Percentiles rank a stretch among this genome's conserved stretches.
phyloP scores from a whole-genome alignment of 2,329 filamentous ascomycete genomes.

The Torrubiella hemipterigena region DNA sequence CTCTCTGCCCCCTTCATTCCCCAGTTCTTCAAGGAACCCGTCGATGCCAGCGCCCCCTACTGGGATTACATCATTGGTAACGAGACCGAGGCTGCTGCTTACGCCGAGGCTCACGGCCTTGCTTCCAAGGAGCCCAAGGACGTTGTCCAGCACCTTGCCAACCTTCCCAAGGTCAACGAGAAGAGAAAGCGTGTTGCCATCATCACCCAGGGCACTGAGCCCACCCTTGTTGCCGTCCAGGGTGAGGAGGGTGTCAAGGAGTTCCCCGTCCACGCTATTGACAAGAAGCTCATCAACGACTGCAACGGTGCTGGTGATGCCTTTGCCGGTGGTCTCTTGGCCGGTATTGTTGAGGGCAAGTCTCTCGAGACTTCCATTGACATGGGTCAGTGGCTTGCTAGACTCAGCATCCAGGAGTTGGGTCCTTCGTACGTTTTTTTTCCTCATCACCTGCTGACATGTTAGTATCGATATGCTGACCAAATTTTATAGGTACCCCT shows the following conservation, averaged over 20 bases:
- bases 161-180: constrained; percentile 83
- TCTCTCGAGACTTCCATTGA: constrained; percentile 67
- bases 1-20: constrained; percentile 92
- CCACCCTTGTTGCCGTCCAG: constrained; percentile 74
- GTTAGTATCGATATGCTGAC: constrained; percentile 2
- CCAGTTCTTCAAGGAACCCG: constrained; percentile 94
- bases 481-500: constrained; percentile 51
- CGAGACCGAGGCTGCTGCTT: constrained; percentile 85
- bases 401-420: constrained; percentile 86
- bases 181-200: constrained; percentile 77
- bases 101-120: constrained; percentile 70
- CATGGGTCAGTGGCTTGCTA: constrained; percentile 93
- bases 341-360: constrained; percentile 79
- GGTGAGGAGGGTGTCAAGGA: constrained; percentile 59
- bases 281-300: constrained; percentile 72
- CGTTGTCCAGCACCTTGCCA: constrained; percentile 76
- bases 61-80: constrained; percentile 96
- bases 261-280: constrained; percentile 72
- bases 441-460: constrained; percentile 2
- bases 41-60: constrained; percentile 78
- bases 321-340: constrained; percentile 88
- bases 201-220: constrained; percentile 87
- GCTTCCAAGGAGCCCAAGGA: constrained; percentile 66
- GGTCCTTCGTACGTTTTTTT: constrained; percentile 73
- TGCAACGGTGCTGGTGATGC: constrained; percentile 96